Evolutionary conservation across 306 rosid species (phyloP).

Genomic region (Rubus parviflorus): DNA sequence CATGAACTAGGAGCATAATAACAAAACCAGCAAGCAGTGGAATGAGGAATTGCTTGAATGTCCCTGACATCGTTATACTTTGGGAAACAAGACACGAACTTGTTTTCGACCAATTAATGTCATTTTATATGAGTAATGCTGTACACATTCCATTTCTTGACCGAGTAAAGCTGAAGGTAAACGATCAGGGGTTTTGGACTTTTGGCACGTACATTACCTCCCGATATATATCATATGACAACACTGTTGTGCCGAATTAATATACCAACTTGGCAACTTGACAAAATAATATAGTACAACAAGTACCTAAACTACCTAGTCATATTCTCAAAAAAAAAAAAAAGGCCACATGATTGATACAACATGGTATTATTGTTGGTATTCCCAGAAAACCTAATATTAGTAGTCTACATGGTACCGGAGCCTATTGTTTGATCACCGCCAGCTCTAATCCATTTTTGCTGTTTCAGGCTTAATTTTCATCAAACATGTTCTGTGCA

Average conservation of each 20-base stretch:
- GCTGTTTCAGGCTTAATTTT: too few species aligned
- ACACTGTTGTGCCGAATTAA: too few species aligned
- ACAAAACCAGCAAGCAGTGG: conserved; percentile 6
- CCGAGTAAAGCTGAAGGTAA: not conserved
- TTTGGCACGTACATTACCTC: not conserved
- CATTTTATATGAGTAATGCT: not conserved
- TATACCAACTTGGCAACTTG: too few species aligned
- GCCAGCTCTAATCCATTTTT: not conserved
- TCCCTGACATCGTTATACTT: not conserved
- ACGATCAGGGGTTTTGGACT: not conserved
- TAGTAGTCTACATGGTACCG: not conserved
- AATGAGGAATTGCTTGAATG: conserved; percentile 1
- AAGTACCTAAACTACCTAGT: too few species aligned
- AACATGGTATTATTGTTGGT: too few species aligned
- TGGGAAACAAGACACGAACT: not conserved
- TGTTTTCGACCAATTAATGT: not conserved
- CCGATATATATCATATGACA: too few species aligned
- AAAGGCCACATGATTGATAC: too few species aligned
- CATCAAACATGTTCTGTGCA: not conserved
- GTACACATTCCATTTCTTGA: not conserved
- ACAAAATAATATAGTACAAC: too few species aligned
- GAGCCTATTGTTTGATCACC: not conserved
- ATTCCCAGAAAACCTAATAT: too few species aligned
- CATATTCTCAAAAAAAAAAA: too few species aligned
- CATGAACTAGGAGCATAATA: not conserved